Percentiles rank a stretch among this genome's conserved stretches.
phyloP scores from a whole-genome alignment of 768 basidiomycete species.

The Coprinellus micaceus region DNA sequence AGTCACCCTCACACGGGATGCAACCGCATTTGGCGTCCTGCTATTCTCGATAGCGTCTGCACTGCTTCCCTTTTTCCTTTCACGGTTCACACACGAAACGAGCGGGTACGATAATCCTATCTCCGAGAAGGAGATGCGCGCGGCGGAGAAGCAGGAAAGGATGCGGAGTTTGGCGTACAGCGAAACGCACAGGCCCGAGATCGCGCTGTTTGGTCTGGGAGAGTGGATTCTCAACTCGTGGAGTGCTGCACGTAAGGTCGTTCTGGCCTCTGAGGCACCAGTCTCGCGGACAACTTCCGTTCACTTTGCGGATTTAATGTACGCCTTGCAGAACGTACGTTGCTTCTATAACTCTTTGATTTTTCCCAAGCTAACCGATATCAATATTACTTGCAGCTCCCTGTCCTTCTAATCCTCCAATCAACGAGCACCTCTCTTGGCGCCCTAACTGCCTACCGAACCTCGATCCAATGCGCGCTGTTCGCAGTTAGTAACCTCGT shows the following conservation, averaged over 20 bases:
- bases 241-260: slow-evolving; percentile 59
- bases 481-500: slow-evolving; percentile 61
- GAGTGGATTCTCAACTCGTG: slow-evolving; percentile 83
- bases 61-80: slow-evolving; percentile 54
- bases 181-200: slow-evolving; percentile 74
- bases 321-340: slow-evolving; percentile 68
- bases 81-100: slow-evolving; percentile 41
- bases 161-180: slow-evolving; percentile 74
- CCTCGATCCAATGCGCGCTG: slow-evolving; percentile 69
- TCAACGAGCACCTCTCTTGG: slow-evolving; percentile 73
- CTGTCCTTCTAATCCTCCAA: slow-evolving; percentile 69
- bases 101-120: slow-evolving; percentile 30
- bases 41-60: slow-evolving; percentile 60
- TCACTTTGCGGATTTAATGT: slow-evolving; percentile 56
- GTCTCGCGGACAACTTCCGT: slow-evolving; percentile 40
- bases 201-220: slow-evolving; percentile 76
- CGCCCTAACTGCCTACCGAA: slow-evolving; percentile 77
- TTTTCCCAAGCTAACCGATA: slow-evolving; percentile 10
- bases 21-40: slow-evolving; percentile 54
- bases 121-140: slow-evolving; percentile 55
- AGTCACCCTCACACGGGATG: slow-evolving; percentile 55
- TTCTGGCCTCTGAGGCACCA: slow-evolving; percentile 54
- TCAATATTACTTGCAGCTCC: slow-evolving; percentile 48
- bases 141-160: slow-evolving; percentile 68
- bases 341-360: slow-evolving; percentile 19